A percentile compares a stretch with the other conserved stretches of the same genome.
These are phyloP conservation scores for Ceratopteris richardii DNA, from an alignment of 75 land plant species.

Conservation along the genomic window DNA sequence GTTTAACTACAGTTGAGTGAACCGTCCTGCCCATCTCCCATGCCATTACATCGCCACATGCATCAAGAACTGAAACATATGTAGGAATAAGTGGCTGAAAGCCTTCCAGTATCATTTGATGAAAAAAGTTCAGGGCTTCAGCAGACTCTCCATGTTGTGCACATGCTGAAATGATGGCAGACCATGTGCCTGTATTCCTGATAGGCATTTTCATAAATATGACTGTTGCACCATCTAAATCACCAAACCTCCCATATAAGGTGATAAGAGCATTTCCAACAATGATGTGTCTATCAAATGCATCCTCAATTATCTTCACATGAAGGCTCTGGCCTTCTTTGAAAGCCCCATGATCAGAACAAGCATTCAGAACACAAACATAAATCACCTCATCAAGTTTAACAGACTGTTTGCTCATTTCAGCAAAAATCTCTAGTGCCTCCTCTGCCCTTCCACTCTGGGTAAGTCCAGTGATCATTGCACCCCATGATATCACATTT, in stretches of 20 bases:
- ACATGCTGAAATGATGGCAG: conserved; percentile 42
- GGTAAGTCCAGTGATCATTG: conserved; percentile 44
- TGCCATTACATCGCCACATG: conserved; percentile 43
- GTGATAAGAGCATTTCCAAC: conserved; percentile 48
- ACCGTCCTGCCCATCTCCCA: conserved; percentile 38
- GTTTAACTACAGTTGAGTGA: conserved; percentile 37
- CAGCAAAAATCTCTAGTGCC: conserved; percentile 32
- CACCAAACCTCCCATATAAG: conserved; percentile 61
- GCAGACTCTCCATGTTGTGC: conserved; percentile 36
- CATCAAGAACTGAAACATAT: conserved; percentile 44
- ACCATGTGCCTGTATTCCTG: conserved; percentile 48
- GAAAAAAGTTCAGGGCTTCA: conserved; percentile 31
- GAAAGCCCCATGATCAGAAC: conserved; percentile 28
- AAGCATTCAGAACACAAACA: conserved; percentile 44
- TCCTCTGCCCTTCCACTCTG: conserved; percentile 33
- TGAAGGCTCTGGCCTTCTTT: conserved; percentile 51
- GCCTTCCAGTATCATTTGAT: conserved; percentile 28
- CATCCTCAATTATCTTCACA: conserved; percentile 30
- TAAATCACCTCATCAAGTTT: conserved; percentile 35
- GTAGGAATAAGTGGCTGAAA: conserved; percentile 17
- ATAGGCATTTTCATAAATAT: conserved; percentile 41
- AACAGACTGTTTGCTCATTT: conserved; percentile 31
- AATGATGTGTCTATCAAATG: conserved; percentile 35
- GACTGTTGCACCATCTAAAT: conserved; percentile 15
- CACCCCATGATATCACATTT: conserved; percentile 47